These are phyloP conservation scores for Cucumis hystrix DNA, from an alignment of 306 rosid species.

Conservation along the genomic window DNA sequence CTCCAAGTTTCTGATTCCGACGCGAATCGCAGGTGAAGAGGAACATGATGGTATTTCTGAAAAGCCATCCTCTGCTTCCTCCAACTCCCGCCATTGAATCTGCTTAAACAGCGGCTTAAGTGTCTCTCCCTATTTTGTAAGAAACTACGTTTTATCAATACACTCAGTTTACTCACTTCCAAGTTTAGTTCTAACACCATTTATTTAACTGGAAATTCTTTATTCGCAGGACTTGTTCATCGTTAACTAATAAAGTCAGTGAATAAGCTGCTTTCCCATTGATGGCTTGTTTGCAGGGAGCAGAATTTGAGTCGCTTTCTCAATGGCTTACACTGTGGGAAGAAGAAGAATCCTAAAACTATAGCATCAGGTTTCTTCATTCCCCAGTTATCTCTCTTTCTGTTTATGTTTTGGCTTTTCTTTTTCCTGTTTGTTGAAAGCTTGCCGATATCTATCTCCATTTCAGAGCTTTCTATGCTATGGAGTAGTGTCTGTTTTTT, in stretches of 20 bases:
- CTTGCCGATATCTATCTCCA: background rate
- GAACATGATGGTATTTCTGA: slow-evolving; percentile 69
- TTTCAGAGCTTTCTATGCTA: background rate
- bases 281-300: background rate
- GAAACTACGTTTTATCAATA: background rate
- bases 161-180: background rate
- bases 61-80: slow-evolving; percentile 89
- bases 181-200: background rate
- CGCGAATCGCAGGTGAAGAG: slow-evolving; percentile 82
- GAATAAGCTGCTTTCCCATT: background rate
- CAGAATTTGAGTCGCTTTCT: background rate
- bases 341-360: background rate
- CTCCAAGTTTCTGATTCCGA: slow-evolving; percentile 65
- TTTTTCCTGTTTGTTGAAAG: background rate
- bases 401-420: background rate
- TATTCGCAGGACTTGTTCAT: background rate
- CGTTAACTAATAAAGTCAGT: background rate
- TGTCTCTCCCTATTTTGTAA: slow-evolving; percentile 6
- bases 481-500: background rate
- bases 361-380: background rate
- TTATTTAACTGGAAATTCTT: background rate
- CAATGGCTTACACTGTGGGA: background rate
- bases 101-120: background rate
- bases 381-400: background rate
- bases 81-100: slow-evolving; percentile 80